Conservation (phyloP, 164 flowering plant species). For the Liriodendron chinense region DNA sequence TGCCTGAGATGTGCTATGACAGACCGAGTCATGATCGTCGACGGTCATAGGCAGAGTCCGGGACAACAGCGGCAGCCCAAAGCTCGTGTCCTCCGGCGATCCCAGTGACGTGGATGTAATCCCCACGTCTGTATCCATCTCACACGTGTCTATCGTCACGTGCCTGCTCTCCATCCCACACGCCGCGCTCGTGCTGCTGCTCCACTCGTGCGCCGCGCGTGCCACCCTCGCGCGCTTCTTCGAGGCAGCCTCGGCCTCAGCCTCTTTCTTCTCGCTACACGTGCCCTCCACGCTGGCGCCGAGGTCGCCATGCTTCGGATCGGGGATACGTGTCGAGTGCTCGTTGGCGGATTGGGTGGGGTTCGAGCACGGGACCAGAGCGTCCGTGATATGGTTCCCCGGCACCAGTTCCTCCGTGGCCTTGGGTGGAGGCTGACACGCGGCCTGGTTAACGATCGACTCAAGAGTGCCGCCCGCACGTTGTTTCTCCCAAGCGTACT, state of each 20-base stretch:
- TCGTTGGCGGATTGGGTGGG: slow-evolving; percentile 12
- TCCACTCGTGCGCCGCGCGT: slow-evolving; percentile 31
- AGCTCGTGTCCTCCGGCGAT: slow-evolving; percentile 54
- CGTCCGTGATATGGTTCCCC: slow-evolving; percentile 51
- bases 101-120: slow-evolving; percentile 27
- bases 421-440: slow-evolving; percentile 16
- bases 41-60: slow-evolving; percentile 27
- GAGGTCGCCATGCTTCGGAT: not conserved
- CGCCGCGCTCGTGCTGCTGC: slow-evolving; percentile 33
- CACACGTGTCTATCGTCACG: slow-evolving; percentile 43
- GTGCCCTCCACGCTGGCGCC: slow-evolving; percentile 41
- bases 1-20: slow-evolving; percentile 54
- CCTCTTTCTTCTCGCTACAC: slow-evolving; percentile 30
- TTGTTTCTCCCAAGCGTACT: slow-evolving; percentile 51
- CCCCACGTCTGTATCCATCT: slow-evolving; percentile 14
- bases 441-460: slow-evolving; percentile 79
- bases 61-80: slow-evolving; percentile 23
- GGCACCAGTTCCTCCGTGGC: slow-evolving; percentile 37
- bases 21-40: slow-evolving; percentile 68
- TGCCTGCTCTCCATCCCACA: slow-evolving; percentile 16
- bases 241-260: slow-evolving; percentile 6
- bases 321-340: slow-evolving; percentile 17
- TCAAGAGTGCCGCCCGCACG: slow-evolving; percentile 74
- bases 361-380: slow-evolving; percentile 55
- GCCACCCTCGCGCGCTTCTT: slow-evolving; percentile 9